A percentile compares a stretch with the other conserved stretches of the same genome.
phyloP scores from a whole-genome alignment of 139 green algal genomes.

The Chlamydomonas eustigma region DNA sequence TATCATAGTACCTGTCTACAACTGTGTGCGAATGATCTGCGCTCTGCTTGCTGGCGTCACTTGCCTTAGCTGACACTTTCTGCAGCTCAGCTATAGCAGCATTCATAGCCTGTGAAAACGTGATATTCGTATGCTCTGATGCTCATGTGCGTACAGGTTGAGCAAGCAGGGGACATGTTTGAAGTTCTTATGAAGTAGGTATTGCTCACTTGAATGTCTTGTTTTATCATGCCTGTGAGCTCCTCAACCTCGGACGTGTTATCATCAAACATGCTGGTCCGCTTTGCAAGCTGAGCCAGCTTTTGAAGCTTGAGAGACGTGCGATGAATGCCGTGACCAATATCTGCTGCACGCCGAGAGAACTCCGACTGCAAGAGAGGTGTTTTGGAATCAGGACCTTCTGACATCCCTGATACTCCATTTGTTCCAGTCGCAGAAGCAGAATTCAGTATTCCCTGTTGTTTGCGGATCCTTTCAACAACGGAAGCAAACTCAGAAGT shows the following conservation, averaged over 20 bases:
- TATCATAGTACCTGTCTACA: slow-evolving; percentile 63
- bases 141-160: no score
- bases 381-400: neutral
- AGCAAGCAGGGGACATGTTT: no score
- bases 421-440: no score
- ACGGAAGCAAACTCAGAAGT: neutral
- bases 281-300: slow-evolving; percentile 90
- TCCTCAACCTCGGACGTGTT: slow-evolving; percentile 89
- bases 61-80: slow-evolving; percentile 16
- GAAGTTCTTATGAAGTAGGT: no score
- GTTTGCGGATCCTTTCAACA: slow-evolving; percentile 2
- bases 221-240: slow-evolving; percentile 87
- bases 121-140: no score
- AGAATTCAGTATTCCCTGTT: neutral
- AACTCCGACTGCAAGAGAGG: slow-evolving; percentile 64
- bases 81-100: slow-evolving; percentile 70
- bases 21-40: slow-evolving; percentile 81
- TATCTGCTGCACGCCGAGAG: slow-evolving; percentile 68
- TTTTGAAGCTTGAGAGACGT: slow-evolving; percentile 90
- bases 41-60: slow-evolving; percentile 74
- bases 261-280: slow-evolving; percentile 97
- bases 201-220: slow-evolving; percentile 68
- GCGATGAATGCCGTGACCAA: slow-evolving; percentile 89
- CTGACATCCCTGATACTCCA: neutral
- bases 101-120: slow-evolving; percentile 74